Conservation (phyloP, 768 basidiomycete genomes). For the Rhodotorula graminis region DNA sequence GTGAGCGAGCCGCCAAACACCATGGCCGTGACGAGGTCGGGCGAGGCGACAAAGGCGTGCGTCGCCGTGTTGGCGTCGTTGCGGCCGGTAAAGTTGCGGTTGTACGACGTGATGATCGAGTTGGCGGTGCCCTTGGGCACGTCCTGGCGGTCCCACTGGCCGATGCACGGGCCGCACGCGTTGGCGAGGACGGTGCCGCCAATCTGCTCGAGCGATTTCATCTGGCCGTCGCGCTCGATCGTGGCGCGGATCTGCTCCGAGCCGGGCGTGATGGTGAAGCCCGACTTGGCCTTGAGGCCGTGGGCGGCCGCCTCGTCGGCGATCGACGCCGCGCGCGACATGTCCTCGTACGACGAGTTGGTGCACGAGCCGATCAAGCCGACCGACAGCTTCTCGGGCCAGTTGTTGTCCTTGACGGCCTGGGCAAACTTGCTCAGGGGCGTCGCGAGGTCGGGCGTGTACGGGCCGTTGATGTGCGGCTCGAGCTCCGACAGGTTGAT, state of each 20-base stretch:
- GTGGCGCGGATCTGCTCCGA: constrained; percentile 98
- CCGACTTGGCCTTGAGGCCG: constrained; percentile 81
- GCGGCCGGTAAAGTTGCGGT: constrained; percentile 99
- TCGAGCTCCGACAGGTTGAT: constrained; percentile 96
- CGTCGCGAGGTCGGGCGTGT: constrained; percentile 99
- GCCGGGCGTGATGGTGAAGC: constrained; percentile 97
- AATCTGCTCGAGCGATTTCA: constrained; percentile 74
- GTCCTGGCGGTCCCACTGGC: constrained; percentile 96
- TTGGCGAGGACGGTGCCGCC: constrained; percentile 95
- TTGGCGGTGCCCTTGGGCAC: constrained; percentile 95
- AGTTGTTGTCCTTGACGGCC: constrained; percentile 87
- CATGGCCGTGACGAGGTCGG: constrained; percentile 93
- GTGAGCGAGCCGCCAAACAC: constrained; percentile 87
- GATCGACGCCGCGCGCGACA: constrained; percentile 94
- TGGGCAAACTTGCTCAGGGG: constrained; percentile 92
- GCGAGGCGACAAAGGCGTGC: constrained; percentile 90
- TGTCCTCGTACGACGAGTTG: constrained; percentile 99
- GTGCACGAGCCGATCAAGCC: constrained; percentile 98
- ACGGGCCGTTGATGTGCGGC: constrained; percentile 98
- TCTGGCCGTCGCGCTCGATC: constrained; percentile 91
- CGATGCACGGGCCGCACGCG: constrained; percentile 98
- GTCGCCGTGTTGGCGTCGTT: constrained; percentile 99
- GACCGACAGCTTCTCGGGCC: constrained; percentile 96
- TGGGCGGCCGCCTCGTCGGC: constrained; percentile 80
- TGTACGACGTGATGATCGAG: constrained; percentile 99